phyloP scores from a whole-genome alignment of 805 yeast species.

The Metschnikowia continentalis region DNA sequence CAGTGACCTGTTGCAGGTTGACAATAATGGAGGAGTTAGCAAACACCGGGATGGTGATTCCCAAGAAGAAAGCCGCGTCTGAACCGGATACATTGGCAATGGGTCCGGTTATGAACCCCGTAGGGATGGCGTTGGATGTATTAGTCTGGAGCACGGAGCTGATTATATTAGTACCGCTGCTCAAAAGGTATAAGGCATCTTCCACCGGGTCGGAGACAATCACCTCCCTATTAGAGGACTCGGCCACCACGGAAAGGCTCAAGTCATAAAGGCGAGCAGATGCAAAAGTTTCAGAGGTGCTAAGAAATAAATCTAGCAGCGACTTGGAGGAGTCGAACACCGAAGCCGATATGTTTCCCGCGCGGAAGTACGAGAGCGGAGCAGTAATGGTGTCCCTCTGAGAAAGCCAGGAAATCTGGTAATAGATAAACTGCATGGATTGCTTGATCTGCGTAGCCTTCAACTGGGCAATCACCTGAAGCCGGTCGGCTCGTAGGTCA shows the following conservation, averaged over 20 bases:
- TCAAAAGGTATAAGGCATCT: slow-evolving; percentile 47
- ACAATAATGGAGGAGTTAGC: slow-evolving; percentile 65
- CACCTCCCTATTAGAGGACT: slow-evolving; percentile 25
- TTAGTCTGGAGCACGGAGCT: slow-evolving; percentile 28
- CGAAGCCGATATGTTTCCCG: slow-evolving; percentile 61
- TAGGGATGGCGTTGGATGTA: slow-evolving; percentile 11
- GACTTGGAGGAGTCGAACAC: slow-evolving; percentile 41
- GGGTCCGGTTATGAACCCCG: slow-evolving; percentile 61
- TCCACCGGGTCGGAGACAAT: slow-evolving; percentile 26
- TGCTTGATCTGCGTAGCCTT: slow-evolving; percentile 79
- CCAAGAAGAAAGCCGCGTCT: slow-evolving; percentile 49
- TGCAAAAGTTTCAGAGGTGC: slow-evolving; percentile 59
- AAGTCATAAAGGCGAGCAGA: slow-evolving; percentile 68
- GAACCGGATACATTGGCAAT: slow-evolving; percentile 33
- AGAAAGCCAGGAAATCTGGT: slow-evolving; percentile 64
- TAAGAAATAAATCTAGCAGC: slow-evolving; percentile 55
- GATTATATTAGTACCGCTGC: slow-evolving; percentile 43
- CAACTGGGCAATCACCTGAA: slow-evolving; percentile 73
- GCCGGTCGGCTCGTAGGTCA: slow-evolving; percentile 60
- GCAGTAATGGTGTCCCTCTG: slow-evolving; percentile 55
- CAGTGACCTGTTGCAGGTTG: slow-evolving; percentile 56
- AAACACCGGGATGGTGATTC: slow-evolving; percentile 73
- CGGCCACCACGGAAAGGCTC: slow-evolving; percentile 44
- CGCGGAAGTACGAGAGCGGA: slow-evolving; percentile 59
- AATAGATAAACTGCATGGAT: slow-evolving; percentile 56